Conservation (phyloP, 2,329 filamentous ascomycete species). For the Aspergillus aculeatus region DNA sequence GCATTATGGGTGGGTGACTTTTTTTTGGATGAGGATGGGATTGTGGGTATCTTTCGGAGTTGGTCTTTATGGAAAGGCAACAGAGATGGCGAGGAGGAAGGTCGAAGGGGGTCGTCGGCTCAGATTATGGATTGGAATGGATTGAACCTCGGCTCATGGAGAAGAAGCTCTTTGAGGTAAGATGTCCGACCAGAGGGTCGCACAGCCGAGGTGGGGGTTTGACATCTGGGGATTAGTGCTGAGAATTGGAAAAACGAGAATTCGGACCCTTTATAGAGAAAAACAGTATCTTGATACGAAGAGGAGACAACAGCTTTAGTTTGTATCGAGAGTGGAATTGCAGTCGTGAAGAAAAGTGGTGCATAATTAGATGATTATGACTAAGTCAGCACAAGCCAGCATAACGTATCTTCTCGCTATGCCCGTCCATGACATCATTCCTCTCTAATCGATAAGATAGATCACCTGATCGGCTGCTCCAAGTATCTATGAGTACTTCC, state of each 20-base stretch:
- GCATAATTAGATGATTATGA: background rate
- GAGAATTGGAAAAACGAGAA: too few species aligned
- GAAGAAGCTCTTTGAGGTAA: background rate
- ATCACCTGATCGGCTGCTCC: background rate
- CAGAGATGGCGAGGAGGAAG: background rate
- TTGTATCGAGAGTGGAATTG: background rate
- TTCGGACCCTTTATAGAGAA: too few species aligned
- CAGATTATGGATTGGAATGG: background rate
- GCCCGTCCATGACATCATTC: background rate
- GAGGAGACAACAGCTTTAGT: too few species aligned
- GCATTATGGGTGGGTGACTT: conserved; percentile 13
- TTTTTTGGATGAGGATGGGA: background rate
- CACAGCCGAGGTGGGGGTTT: background rate
- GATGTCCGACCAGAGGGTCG: background rate
- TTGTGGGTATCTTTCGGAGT: background rate
- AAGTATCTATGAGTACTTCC: too few species aligned
- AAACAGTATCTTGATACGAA: too few species aligned
- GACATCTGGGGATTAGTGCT: background rate
- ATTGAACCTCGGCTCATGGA: background rate
- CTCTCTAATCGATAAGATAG: background rate
- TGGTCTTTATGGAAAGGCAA: background rate
- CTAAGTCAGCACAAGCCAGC: background rate
- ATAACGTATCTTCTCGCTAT: background rate
- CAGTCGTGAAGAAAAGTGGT: background rate
- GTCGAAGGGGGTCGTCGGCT: background rate